Evolutionary conservation across 768 basidiomycete genomes (phyloP).

Genomic region (Psilocybe cubensis): DNA sequence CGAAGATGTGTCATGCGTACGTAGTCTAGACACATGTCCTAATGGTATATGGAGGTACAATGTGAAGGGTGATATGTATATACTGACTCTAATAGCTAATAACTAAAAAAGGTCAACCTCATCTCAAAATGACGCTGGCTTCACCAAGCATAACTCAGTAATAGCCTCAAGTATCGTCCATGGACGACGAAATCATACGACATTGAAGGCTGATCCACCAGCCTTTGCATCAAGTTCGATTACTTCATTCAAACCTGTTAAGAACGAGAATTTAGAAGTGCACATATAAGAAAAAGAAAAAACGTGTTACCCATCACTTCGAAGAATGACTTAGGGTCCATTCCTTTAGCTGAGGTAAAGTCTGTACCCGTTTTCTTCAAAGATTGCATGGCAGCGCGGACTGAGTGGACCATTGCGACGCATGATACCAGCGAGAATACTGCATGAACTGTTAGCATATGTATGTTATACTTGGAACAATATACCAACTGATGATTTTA

Average conservation of each 20-base stretch:
- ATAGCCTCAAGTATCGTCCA: too few species aligned
- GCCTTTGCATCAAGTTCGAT: constrained; percentile 57
- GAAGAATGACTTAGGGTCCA: constrained; percentile 82
- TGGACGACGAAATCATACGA: constrained; percentile 47
- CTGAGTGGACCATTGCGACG: constrained; percentile 76
- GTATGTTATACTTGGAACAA: not conserved
- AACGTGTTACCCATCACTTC: constrained; percentile 66
- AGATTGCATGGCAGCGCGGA: constrained; percentile 76
- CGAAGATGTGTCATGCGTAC: not conserved
- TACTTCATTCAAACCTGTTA: constrained; percentile 54
- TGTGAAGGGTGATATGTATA: not conserved
- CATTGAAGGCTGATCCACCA: constrained; percentile 61
- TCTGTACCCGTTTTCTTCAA: constrained; percentile 82
- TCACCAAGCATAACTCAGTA: too few species aligned
- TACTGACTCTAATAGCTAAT: not conserved
- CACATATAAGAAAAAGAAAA: not conserved
- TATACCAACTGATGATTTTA: constrained; percentile 73
- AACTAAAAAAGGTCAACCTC: not conserved
- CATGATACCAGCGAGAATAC: constrained; percentile 81
- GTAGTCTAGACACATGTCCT: not conserved
- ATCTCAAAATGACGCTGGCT: too few species aligned
- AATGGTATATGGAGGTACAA: not conserved
- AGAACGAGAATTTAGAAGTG: not conserved
- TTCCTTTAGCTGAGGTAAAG: constrained; percentile 59
- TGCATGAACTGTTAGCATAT: constrained; percentile 21